Base-by-base conservation (phyloP, 345 rosid genomes). In the Bruguiera gymnorhiza region DNA sequence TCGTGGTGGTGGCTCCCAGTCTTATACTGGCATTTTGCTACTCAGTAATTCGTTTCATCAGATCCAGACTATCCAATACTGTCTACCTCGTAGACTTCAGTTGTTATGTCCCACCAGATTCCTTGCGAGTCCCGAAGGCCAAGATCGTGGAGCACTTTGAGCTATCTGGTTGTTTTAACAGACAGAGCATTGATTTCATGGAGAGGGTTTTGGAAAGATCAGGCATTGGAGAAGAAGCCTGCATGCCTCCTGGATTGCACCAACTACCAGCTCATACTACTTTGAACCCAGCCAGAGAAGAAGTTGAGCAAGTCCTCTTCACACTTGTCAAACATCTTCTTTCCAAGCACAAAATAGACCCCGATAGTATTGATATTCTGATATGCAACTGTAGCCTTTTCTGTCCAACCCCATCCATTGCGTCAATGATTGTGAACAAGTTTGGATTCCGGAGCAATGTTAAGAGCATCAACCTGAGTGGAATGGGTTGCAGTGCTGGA, bases 361-460 rank as follows among this genome's bases (percentile, higher is more conserved):
- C 88, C 18, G 73, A 70, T 73, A 76, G 74, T 73, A 85, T 88
- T 11, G 96, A 90, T 67, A 85, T 88, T 34, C 68, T 88, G 34
- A 86, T 90, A 66, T 83, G 88, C 18, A 89, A 89, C 75, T 89
- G 92, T 52, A 89, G 92, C 82, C 67, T 89, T 0, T 89, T 84
- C 66, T 84, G 90, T 79, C 89, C 92, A 15, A 80, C 86, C 29
- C 96, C 96, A 8, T 87, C 96, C 24, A 79, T 87, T 24, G 76
- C 90, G 0, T 69, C 87, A 53, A 82, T 79, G 76, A 73, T 86
- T 63, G 68, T 82, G 26, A 82, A 82, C 76, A 79, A 65, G 66
- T 87, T 85, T 62, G 83, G 89, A 3, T 62, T 87, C 66, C 79
- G 87, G 46, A 82, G 83, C 61, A 62, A 85, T 76, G 69, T 87